Evolutionary conservation across 2,329 filamentous ascomycete genomes (phyloP), one percentile per base, ranked within the genome.

Genomic region (Apiospora saccharicola): DNA sequence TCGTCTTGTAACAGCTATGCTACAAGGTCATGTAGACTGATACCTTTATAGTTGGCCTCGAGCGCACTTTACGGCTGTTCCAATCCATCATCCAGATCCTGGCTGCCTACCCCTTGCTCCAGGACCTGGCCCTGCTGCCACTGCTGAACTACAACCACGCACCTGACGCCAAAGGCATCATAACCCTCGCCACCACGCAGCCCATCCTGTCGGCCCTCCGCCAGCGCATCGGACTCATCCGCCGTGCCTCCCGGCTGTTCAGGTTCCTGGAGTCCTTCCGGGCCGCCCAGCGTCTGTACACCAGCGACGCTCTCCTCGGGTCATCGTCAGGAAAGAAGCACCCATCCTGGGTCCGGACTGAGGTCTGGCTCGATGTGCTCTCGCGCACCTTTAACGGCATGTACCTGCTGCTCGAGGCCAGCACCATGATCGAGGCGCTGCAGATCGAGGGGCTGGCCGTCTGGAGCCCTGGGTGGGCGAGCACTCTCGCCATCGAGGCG

Each of bases 161-260:
- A 73, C 74, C 79, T 74, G 53, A 13, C 7, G 30, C 37, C 47
- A 68, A 51, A 57, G 24, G 19, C 34, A 19, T 19, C 8, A 16
- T 26, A 57, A 41, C 47, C n/a, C n/a, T 41, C 19, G 74, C 80
- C 8, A 74, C 80, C 12, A 79, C 82, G 22, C 77, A 77, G n/a
- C 73, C 79, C 12, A 79, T 82, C 44, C 80, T 82, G 6, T 67
- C 76, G 1, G 75, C 71, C 16, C 76, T 89, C 24, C 82, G 83
- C 73, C 74, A 77, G 64, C 83, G 83, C 51, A 77, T 90, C 71
- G 86, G 84, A 74, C 77, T 89, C 61, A 82, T 82, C 24, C 86
- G 93, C 49, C 88, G 92, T 30, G 90, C 89, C 81, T 87, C 94
- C 78, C 90, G 93, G 16, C 83, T 93, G 72, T 92, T 93, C 79